A percentile compares a stretch with the other conserved stretches of the same genome.
Conservation (phyloP, 805 yeast genomes). For the Lipomyces sp. region DNA sequence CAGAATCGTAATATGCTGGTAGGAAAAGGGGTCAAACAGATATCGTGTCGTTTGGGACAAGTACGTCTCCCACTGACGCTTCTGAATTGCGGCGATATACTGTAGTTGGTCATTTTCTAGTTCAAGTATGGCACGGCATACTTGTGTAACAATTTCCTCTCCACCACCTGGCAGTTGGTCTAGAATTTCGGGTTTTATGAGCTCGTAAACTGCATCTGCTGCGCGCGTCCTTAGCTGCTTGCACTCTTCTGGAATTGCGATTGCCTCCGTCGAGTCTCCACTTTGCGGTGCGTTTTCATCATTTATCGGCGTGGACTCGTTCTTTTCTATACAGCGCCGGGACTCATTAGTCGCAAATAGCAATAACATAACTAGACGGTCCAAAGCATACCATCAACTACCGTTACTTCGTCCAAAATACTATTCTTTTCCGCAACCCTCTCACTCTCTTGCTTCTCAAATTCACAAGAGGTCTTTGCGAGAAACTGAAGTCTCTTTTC, state of each 20-base stretch:
- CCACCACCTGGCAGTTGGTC: conserved; percentile 18
- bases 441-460: conserved; percentile 8
- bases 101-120: conserved; percentile 34
- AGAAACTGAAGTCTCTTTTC: conserved; percentile 41
- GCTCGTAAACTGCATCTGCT: conserved; percentile 7
- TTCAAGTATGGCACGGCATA: conserved; percentile 17
- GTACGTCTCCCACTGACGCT: conserved; percentile 68
- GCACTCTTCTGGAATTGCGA: background rate
- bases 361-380: too few relatives aligned
- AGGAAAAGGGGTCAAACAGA: conserved; percentile 64
- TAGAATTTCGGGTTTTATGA: conserved; percentile 15
- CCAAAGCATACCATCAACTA: too few relatives aligned
- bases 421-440: background rate
- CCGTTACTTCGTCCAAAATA: too few relatives aligned
- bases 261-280: background rate
- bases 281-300: too few relatives aligned
- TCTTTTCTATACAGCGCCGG: too few relatives aligned
- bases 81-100: conserved; percentile 34
- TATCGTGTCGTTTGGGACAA: conserved; percentile 49
- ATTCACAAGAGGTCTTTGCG: conserved; percentile 23
- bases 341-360: too few relatives aligned
- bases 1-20: conserved; percentile 73
- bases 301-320: background rate
- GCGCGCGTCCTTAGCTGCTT: background rate
- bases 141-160: conserved; percentile 8